Conservation (phyloP, 1,284 basidiomycete species). For the Hemileia vastatrix region DNA sequence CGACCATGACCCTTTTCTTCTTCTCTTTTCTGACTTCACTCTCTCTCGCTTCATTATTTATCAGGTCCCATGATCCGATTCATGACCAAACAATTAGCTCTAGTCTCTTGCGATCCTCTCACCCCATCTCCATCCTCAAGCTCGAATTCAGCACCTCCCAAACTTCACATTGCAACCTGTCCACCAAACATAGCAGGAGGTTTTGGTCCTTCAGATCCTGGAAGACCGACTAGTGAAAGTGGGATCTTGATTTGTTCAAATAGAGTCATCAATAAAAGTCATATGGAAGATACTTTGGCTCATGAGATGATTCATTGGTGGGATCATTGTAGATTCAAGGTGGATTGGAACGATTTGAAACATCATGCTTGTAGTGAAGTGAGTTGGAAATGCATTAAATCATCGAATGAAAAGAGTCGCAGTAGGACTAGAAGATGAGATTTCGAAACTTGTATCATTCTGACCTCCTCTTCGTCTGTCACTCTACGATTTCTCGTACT, state of each 20-base stretch:
- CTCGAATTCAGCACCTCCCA: neutral
- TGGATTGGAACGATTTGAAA: conserved; percentile 16
- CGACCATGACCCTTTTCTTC: too few relatives aligned
- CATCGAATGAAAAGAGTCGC: too few relatives aligned
- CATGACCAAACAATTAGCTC: conserved; percentile 17
- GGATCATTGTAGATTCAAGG: conserved; percentile 16
- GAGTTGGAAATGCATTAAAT: too few relatives aligned
- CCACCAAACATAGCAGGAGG: conserved; percentile 9
- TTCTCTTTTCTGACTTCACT: too few relatives aligned
- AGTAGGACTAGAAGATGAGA: too few relatives aligned
- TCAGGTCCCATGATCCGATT: conserved; percentile 17
- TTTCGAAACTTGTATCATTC: neutral
- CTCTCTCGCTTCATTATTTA: neutral
- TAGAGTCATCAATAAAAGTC: conserved; percentile 6
- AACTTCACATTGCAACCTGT: conserved; percentile 10
- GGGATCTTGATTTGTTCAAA: conserved; percentile 15
- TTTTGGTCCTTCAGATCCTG: conserved; percentile 16
- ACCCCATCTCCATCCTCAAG: neutral
- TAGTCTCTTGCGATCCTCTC: conserved; percentile 9
- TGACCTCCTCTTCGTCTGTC: too few relatives aligned
- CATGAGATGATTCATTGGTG: conserved; percentile 20
- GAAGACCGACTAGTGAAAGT: conserved; percentile 7
- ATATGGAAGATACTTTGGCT: conserved; percentile 12
- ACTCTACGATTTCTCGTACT: too few relatives aligned
- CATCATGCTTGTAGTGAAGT: conserved; percentile 22